Base-by-base conservation (phyloP, 1,139 yeast species). In the Saccharomyces hybrid region DNA sequence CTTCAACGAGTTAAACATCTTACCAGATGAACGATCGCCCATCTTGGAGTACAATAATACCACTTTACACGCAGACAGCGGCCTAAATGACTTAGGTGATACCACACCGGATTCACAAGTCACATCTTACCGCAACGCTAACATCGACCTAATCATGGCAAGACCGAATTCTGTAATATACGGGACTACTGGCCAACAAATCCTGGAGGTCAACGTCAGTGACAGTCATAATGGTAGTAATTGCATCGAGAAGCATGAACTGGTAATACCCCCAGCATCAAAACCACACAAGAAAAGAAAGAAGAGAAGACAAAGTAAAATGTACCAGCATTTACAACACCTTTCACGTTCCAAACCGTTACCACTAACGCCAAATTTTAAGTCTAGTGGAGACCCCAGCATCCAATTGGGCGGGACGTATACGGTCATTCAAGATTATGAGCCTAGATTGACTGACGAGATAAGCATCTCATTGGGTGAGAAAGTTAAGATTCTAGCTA, bases 391-490 rank as follows among this genome's bases (percentile, higher is more conserved):
- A 4, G 46, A n/a, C 2, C 41, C 44, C 23, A 11, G 44, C 11
- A 32, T 54, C 23, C 46, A 46, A 34, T 49, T 50, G 1, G 58
- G 62, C 5, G 34, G 50, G 3, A 52, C 66, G 1, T 69, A 63
- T 52, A 52, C 44, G 27, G 75, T 70, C 1, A 47, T 54, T 0
- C 54, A 60, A 25, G 55, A 57, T 1, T 74, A 73, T 53, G 48
- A 50, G 1, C 71, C 73, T 46, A 62, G 58, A 26, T 59, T 74
- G 27, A 59, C 71, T 6, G 78, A 74, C 62, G 78, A 74, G 53
- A 62, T 74, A 14, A 53, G 57, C 6, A 59, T 74, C 5, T 7
- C 38, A 0, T 48, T 53, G 3, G 75, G 74, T 2, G 77, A 74
- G 38, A 58, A 50, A 48, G 69, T 71, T 5, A 62, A 62, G 52